These are phyloP conservation scores for Xylariaceae sp. DNA, from an alignment of 2,329 filamentous ascomycete species.

Conservation along the genomic window DNA sequence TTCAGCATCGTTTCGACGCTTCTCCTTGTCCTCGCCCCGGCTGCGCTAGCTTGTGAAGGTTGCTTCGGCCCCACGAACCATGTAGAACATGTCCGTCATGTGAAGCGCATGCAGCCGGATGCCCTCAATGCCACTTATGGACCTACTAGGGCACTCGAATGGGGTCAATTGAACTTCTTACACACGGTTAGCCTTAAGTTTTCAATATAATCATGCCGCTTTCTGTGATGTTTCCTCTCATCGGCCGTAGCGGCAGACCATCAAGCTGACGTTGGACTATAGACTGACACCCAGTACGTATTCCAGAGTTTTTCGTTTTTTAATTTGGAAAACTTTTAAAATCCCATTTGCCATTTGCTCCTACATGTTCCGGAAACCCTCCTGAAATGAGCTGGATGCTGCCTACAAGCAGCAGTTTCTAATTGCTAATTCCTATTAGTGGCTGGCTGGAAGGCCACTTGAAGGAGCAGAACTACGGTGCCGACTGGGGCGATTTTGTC, in stretches of 20 bases:
- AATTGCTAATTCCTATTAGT: background rate
- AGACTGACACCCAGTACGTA: constrained; percentile 66
- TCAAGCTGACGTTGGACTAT: background rate
- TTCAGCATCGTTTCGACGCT: constrained; percentile 11
- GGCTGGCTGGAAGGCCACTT: constrained; percentile 66
- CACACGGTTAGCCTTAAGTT: too few species aligned
- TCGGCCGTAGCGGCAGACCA: background rate
- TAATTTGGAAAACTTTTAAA: too few species aligned
- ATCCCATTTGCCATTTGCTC: too few species aligned
- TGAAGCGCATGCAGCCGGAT: constrained; percentile 56
- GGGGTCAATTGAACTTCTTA: constrained; percentile 68
- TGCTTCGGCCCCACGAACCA: constrained; percentile 51
- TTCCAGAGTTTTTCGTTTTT: too few species aligned
- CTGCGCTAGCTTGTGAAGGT: constrained; percentile 45
- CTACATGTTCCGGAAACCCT: too few species aligned
- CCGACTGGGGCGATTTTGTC: constrained; percentile 70
- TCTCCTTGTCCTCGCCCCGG: constrained; percentile 29
- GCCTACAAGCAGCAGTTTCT: too few species aligned
- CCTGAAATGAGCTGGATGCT: too few species aligned
- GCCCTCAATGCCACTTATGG: constrained; percentile 50
- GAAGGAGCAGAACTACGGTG: constrained; percentile 67
- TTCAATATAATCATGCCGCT: too few species aligned
- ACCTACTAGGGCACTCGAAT: constrained; percentile 56
- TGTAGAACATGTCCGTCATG: constrained; percentile 53
- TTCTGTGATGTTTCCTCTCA: background rate